These are phyloP conservation scores for Hypoxylon sp. DNA, from an alignment of 2,329 filamentous ascomycete genomes.

Conservation along the genomic window DNA sequence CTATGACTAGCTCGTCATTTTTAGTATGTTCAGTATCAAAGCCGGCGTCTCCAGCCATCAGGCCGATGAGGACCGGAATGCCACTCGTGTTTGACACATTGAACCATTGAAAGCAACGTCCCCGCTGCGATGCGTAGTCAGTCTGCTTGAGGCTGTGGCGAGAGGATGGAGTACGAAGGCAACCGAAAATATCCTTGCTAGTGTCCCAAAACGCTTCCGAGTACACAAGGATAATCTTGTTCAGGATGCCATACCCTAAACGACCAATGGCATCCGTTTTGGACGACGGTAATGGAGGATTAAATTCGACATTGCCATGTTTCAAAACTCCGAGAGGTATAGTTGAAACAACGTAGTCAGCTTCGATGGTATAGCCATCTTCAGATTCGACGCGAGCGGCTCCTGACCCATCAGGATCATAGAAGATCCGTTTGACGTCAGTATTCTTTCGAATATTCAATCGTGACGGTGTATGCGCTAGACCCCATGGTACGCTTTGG, in stretches of 20 bases:
- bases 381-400: slow-evolving; percentile 78
- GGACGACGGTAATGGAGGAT: slow-evolving; percentile 90
- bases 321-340: slow-evolving; percentile 93
- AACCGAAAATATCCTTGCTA: slow-evolving; percentile 91
- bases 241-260: slow-evolving; percentile 92
- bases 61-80: slow-evolving; percentile 85
- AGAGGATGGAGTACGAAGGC: slow-evolving; percentile 80
- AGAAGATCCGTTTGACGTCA: slow-evolving; percentile 77
- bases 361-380: slow-evolving; percentile 80
- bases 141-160: slow-evolving; percentile 79
- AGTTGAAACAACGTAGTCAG: slow-evolving; percentile 92
- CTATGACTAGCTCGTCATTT: slow-evolving; percentile 80
- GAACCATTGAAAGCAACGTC: slow-evolving; percentile 98
- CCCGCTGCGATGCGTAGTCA: slow-evolving; percentile 82
- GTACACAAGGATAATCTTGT: slow-evolving; percentile 95
- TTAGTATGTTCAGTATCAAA: slow-evolving; percentile 84
- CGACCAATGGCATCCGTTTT: slow-evolving; percentile 84
- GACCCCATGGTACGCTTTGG: slow-evolving; percentile 88
- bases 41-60: slow-evolving; percentile 96
- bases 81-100: slow-evolving; percentile 93
- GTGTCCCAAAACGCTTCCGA: slow-evolving; percentile 91
- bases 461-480: slow-evolving; percentile 81
- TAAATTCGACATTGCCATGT: slow-evolving; percentile 82
- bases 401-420: slow-evolving; percentile 65
- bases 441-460: slow-evolving; percentile 83